phyloP scores from a whole-genome alignment of 2,329 filamentous ascomycete genomes.

The Sporothrix protearum region DNA sequence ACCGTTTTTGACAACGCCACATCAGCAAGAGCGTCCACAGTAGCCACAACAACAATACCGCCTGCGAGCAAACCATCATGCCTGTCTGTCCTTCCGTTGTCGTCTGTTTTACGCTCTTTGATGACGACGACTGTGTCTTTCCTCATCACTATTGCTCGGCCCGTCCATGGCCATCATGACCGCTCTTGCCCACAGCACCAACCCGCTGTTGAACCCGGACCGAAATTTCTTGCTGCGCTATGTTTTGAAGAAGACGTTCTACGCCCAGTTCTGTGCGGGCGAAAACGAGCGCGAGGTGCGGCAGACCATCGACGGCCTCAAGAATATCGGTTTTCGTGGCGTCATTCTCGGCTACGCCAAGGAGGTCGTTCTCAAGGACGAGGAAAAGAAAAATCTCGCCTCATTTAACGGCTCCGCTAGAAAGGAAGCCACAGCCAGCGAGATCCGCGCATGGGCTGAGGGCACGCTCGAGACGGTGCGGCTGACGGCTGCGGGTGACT shows the following conservation, averaged over 20 bases:
- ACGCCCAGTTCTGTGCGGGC: slow-evolving; percentile 87
- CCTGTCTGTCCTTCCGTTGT: slow-evolving; percentile 65
- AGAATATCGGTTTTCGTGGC: slow-evolving; percentile 73
- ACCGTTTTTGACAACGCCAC: not conserved
- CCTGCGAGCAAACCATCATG: slow-evolving; percentile 30
- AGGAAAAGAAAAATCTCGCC: slow-evolving; percentile 46
- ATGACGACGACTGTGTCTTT: slow-evolving; percentile 65
- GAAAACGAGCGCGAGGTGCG: slow-evolving; percentile 67
- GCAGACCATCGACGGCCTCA: slow-evolving; percentile 61
- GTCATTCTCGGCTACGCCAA: slow-evolving; percentile 81
- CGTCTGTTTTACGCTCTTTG: slow-evolving; percentile 64
- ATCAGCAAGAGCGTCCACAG: not conserved
- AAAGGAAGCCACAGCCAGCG: slow-evolving; percentile 50
- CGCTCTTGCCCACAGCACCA: slow-evolving; percentile 65
- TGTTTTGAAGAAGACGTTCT: slow-evolving; percentile 77
- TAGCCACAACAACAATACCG: not conserved
- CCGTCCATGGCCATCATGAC: slow-evolving; percentile 68
- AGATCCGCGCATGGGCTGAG: slow-evolving; percentile 67
- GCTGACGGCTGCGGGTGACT: slow-evolving; percentile 67
- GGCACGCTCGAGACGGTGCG: slow-evolving; percentile 72
- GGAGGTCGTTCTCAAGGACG: slow-evolving; percentile 69
- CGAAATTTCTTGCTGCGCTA: slow-evolving; percentile 66
- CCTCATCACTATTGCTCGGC: slow-evolving; percentile 63
- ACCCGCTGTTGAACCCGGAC: slow-evolving; percentile 67
- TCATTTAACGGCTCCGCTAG: slow-evolving; percentile 43